Evolutionary conservation across 208 protist genomes (phyloP), one percentile per base, ranked within the genome.

Genomic region (Porcisia hertigi): DNA sequence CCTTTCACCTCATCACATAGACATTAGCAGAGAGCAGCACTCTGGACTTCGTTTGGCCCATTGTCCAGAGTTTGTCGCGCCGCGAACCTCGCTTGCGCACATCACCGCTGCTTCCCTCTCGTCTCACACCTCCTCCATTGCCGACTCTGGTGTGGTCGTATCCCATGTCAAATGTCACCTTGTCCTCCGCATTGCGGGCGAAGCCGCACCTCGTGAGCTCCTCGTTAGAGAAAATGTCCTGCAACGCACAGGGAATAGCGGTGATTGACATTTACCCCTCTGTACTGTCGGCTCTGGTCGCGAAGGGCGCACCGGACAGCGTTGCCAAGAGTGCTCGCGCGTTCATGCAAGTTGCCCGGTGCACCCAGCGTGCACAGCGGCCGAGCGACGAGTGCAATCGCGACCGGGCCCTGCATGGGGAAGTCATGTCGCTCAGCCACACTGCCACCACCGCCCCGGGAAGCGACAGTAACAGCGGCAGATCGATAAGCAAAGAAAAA

Each of bases 261-360:
- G 87, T 93, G n/a, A 71, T 97, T 2, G 92, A 97, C 70, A 91
- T 97, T 60, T 75, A 91, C 73, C 84, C 86, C 1, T 66, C 82
- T 12, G 82, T 88, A 1, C 82, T 97, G 14, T 77, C 82, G 11
- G 69, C 88, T 25, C 86, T 96, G 45, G 84, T 84, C 0, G 74
- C 81, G n/a, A 75, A 86, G 8, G 82, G 53, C 18, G 79, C 74
- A 16, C 74, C 80, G 20, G 66, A 49, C 14, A 34, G 69, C 6
- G 82, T 79, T 18, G 80, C 78, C 18, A 70, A 80, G 0, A 70
- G 74, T 39, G 67, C 77, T 49, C 83, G 77, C 7, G 64, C 53
- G 30, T 45, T 77, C 25, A 45, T 72, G 11, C 62, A 63, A 25
- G 55, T 45, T 14, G 57, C 79, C 34, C 45, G 77, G 5, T 23